A percentile compares a stretch with the other conserved stretches of the same genome.
These are phyloP conservation scores for Apiospora malaysiana DNA, from an alignment of 2,329 filamentous ascomycete genomes.

Conservation along the genomic window DNA sequence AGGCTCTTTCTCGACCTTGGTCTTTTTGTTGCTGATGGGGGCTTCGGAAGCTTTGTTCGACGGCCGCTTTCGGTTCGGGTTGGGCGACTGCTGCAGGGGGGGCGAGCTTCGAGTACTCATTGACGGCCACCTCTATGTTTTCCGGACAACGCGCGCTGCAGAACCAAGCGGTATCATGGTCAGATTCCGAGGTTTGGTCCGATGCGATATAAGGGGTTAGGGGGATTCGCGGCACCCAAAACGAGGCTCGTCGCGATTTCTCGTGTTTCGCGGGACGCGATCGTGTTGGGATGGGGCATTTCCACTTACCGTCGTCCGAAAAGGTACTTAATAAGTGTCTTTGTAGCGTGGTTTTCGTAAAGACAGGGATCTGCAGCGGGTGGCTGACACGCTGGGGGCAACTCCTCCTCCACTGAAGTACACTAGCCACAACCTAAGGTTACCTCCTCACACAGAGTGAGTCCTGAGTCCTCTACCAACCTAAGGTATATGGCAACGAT, in stretches of 20 bases:
- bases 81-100: conserved; percentile 16
- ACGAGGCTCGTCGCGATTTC: neutral
- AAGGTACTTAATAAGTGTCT: neutral
- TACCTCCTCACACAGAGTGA: neutral
- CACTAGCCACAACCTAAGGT: conserved; percentile 8
- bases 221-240: neutral
- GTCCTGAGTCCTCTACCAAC: too few relatives aligned
- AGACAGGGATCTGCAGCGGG: conserved; percentile 11
- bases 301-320: conserved; percentile 15
- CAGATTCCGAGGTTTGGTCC: neutral
- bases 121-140: conserved; percentile 8
- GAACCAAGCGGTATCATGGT: conserved; percentile 10
- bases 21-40: neutral
- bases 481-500: too few relatives aligned
- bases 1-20: conserved; percentile 25
- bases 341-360: neutral
- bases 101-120: conserved; percentile 20
- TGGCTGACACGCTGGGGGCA: conserved; percentile 5
- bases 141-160: conserved; percentile 19
- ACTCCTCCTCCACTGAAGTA: neutral
- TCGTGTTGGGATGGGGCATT: conserved; percentile 2
- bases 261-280: conserved; percentile 16
- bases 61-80: conserved; percentile 1
- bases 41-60: conserved; percentile 1
- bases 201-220: neutral